Evolutionary conservation across 1,284 basidiomycete genomes (phyloP), one percentile per base, ranked within the genome.

Genomic region (Vanrija sp.): DNA sequence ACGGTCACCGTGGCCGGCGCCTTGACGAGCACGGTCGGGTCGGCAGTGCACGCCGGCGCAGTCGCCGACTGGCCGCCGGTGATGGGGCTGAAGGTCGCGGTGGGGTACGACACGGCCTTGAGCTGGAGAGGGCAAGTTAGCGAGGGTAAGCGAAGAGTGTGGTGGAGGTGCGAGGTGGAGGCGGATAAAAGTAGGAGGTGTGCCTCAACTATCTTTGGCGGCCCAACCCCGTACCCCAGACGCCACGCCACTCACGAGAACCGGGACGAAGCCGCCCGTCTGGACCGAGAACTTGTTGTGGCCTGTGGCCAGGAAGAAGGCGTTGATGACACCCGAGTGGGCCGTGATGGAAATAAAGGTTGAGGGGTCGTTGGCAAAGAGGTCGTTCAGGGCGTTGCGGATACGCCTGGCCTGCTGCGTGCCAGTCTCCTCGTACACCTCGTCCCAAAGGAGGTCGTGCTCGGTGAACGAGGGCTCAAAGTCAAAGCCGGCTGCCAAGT

Each of bases 341-440:
- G 66, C 67, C 0, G 72, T 72, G 40, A 75, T 72, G 21, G 62
- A 65, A 43, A 74, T 54, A 55, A 61, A 68, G n/a, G 64, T 60
- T 1, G 49, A 43, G 2, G 59, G 16, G n/a, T 71, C 68, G 3
- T 49, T 58, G 1, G 65, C 57, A 29, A 73, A 71, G 44, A 73
- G 54, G 60, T 71, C 43, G 53, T 69, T 65, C 2, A 71, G 54
- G 9, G 54, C 44, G 38, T 57, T 50, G 28, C 61, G 65, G 10
- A 60, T 54, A 1, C 70, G 57, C 0, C 55, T 34, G 23, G 64
- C 55, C 18, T 66, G 63, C 15, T 68, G 58, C 0, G 23, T 12
- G 4, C 40, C 34, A 3, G 58, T 54, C 46, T 73, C 72, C 23
- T 65, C 61, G 44, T 60, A 65, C 3, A 40, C 49, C 0, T 64